These are phyloP conservation scores for Naganishia onofrii DNA, from an alignment of 768 basidiomycete species.

Conservation along the genomic window DNA sequence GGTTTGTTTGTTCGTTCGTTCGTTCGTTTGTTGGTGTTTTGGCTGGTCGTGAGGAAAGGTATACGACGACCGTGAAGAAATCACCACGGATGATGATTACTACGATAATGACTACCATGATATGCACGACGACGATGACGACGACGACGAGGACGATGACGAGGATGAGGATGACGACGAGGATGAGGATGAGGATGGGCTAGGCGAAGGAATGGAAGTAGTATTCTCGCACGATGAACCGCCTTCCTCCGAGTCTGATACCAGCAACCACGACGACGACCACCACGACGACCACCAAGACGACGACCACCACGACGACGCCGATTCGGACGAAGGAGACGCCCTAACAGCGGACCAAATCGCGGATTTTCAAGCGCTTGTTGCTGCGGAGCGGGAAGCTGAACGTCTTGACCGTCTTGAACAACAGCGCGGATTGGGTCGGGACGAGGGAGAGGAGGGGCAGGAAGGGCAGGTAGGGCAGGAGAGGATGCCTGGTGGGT, in stretches of 20 bases:
- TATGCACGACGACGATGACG: neutral
- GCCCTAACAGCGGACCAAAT: neutral
- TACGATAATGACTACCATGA: no score
- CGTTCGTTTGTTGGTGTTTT: no score
- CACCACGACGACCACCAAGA: conserved; percentile 27
- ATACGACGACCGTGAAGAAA: conserved; percentile 16
- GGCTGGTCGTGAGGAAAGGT: no score
- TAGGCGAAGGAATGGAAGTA: conserved; percentile 33
- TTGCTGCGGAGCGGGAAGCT: conserved; percentile 30
- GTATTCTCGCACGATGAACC: conserved; percentile 16
- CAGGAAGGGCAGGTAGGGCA: conserved; percentile 30
- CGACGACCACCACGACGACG: conserved; percentile 15
- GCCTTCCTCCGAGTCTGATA: neutral
- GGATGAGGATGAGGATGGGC: conserved; percentile 30
- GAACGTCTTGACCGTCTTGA: conserved; percentile 5
- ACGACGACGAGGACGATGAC: conserved; percentile 1
- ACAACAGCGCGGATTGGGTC: no score
- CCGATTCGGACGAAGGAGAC: conserved; percentile 21
- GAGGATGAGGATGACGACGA: conserved; percentile 10
- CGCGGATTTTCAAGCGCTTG: neutral
- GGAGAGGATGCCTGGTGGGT: conserved; percentile 22
- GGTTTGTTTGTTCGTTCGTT: no score
- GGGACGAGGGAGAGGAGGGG: conserved; percentile 30
- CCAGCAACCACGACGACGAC: no score
- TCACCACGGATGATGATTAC: neutral